phyloP scores from a whole-genome alignment of 352 stramenopile genomes.

The Pythium pectinolyticum region DNA sequence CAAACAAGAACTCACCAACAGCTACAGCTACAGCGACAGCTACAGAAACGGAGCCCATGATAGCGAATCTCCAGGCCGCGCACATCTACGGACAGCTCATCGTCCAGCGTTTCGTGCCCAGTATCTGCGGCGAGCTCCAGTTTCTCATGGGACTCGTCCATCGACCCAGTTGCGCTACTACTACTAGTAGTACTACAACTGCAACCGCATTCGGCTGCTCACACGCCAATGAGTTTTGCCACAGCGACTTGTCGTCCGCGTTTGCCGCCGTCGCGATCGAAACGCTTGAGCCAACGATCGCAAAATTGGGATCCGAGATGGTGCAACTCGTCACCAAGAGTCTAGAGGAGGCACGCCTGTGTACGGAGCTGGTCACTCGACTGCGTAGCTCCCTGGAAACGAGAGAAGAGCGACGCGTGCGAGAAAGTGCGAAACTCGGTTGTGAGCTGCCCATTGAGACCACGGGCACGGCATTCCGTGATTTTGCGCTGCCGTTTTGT shows the following conservation, averaged over 20 bases:
- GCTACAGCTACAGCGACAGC: too few relatives aligned
- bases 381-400: constrained; percentile 31
- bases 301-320: constrained; percentile 35
- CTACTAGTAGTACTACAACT: neutral
- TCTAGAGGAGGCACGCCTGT: constrained; percentile 32
- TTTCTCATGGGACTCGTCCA: constrained; percentile 21
- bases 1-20: too few relatives aligned
- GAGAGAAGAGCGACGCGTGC: constrained; percentile 49
- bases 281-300: constrained; percentile 36
- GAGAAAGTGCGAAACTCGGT: constrained; percentile 53
- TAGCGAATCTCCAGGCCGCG: constrained; percentile 40
- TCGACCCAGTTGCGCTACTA: constrained; percentile 8
- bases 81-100: constrained; percentile 60
- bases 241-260: constrained; percentile 31
- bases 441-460: constrained; percentile 57
- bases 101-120: constrained; percentile 41
- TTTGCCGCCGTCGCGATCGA: constrained; percentile 47
- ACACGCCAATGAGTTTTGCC: constrained; percentile 48
- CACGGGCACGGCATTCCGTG: constrained; percentile 41
- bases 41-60: constrained; percentile 3
- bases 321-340: constrained; percentile 30
- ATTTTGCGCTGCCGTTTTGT: constrained; percentile 67
- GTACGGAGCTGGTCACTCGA: constrained; percentile 28
- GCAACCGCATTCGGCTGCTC: too few relatives aligned
- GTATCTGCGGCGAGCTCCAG: constrained; percentile 46